phyloP scores from a whole-genome alignment of 257 asterid genomes.

The Solanum piurae region DNA sequence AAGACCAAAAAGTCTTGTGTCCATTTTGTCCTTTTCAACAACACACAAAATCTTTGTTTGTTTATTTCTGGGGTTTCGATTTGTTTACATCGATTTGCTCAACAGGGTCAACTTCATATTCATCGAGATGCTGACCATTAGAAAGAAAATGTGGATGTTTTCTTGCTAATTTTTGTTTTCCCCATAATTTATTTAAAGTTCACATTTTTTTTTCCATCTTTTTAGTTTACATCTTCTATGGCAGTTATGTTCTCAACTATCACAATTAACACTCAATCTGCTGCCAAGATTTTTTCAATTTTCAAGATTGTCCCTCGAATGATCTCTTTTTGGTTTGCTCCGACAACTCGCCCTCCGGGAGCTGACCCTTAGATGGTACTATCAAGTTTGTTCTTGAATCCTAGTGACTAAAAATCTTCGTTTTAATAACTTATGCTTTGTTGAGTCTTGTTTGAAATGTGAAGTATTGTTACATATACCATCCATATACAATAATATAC shows the following conservation, averaged over 20 bases:
- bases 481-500: background rate
- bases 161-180: slow-evolving; percentile 15
- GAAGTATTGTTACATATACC: background rate
- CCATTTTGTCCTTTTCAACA: background rate
- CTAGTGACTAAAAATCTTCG: background rate
- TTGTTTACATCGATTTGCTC: slow-evolving; percentile 13
- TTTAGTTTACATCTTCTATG: slow-evolving; percentile 6
- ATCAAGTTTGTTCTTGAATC: background rate
- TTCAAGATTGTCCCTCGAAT: slow-evolving; percentile 35
- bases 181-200: slow-evolving; percentile 2
- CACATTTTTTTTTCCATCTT: slow-evolving; percentile 2
- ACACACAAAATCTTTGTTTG: background rate
- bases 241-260: slow-evolving; percentile 20
- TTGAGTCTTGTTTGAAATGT: background rate
- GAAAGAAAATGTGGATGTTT: slow-evolving; percentile 40
- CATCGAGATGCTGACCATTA: slow-evolving; percentile 42
- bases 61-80: slow-evolving; percentile 4
- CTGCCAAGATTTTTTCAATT: slow-evolving; percentile 9
- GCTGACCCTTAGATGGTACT: slow-evolving; percentile 49
- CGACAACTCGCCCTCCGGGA: slow-evolving; percentile 91
- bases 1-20: background rate
- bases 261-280: slow-evolving; percentile 14
- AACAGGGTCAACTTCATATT: slow-evolving; percentile 13
- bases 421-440: background rate
- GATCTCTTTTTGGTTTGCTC: slow-evolving; percentile 80